Evolutionary conservation across 2,329 filamentous ascomycete genomes (phyloP).

Genomic region (Ceratocystis variospora): DNA sequence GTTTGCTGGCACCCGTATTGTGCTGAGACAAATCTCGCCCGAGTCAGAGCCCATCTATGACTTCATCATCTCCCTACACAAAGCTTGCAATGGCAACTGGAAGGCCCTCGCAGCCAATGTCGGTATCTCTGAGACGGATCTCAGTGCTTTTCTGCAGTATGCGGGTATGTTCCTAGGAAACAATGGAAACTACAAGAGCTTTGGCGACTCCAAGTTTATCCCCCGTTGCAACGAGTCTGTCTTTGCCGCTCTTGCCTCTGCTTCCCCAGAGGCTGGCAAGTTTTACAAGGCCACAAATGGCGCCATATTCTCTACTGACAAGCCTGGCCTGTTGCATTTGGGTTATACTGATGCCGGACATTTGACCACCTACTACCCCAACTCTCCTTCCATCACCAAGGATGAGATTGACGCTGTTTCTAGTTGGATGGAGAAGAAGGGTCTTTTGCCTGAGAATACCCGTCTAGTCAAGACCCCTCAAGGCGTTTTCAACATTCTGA

Average conservation of each 20-base stretch:
- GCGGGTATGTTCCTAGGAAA: slow-evolving; percentile 68
- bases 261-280: slow-evolving; percentile 45
- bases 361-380: slow-evolving; percentile 70
- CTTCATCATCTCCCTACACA: slow-evolving; percentile 61
- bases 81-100: slow-evolving; percentile 56
- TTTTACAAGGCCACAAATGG: slow-evolving; percentile 56
- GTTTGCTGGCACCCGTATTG: slow-evolving; percentile 62
- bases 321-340: slow-evolving; percentile 55
- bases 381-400: slow-evolving; percentile 60
- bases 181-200: slow-evolving; percentile 74
- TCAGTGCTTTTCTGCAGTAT: slow-evolving; percentile 62
- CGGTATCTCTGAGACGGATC: slow-evolving; percentile 47
- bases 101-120: slow-evolving; percentile 49
- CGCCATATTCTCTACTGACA: slow-evolving; percentile 55
- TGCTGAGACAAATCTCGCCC: slow-evolving; percentile 67
- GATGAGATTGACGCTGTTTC: slow-evolving; percentile 59
- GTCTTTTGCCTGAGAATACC: slow-evolving; percentile 62
- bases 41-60: slow-evolving; percentile 73
- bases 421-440: slow-evolving; percentile 58
- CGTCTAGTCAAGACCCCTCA: slow-evolving; percentile 52
- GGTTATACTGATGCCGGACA: slow-evolving; percentile 63
- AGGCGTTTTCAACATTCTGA: slow-evolving; percentile 56
- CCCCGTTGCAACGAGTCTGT: slow-evolving; percentile 52
- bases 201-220: slow-evolving; percentile 74
- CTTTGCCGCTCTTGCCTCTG: slow-evolving; percentile 50